Evolutionary conservation across 805 yeast genomes (phyloP).

Genomic region (Starmera caribaea): DNA sequence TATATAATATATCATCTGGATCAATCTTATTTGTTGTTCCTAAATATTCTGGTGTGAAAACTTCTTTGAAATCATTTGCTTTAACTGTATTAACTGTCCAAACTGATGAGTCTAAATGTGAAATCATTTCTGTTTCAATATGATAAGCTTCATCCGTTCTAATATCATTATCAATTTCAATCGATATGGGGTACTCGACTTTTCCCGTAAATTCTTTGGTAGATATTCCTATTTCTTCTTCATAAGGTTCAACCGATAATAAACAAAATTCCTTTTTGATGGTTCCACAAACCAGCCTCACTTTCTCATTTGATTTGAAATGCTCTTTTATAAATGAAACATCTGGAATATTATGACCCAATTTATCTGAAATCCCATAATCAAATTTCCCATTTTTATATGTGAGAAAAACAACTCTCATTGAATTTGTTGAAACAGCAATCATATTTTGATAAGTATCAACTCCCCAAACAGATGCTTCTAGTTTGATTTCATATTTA

Average conservation of each 20-base stretch:
- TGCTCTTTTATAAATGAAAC: slow-evolving; percentile 26
- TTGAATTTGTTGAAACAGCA: slow-evolving; percentile 47
- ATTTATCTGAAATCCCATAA: slow-evolving; percentile 27
- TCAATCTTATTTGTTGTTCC: slow-evolving; percentile 29
- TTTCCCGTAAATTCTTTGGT: too few relatives aligned
- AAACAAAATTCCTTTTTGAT: too few relatives aligned
- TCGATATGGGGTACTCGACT: too few relatives aligned
- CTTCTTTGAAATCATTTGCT: slow-evolving; percentile 32
- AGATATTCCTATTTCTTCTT: too few relatives aligned
- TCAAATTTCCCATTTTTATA: slow-evolving; percentile 12
- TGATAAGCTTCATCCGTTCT: too few relatives aligned
- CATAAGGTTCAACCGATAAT: too few relatives aligned
- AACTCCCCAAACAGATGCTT: slow-evolving; percentile 54
- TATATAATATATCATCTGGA: slow-evolving; percentile 23
- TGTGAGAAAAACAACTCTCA: slow-evolving; percentile 31
- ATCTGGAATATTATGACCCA: slow-evolving; percentile 50
- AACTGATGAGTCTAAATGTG: slow-evolving; percentile 13
- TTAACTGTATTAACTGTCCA: slow-evolving; percentile 43
- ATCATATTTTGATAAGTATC: slow-evolving; percentile 35
- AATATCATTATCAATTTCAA: too few relatives aligned
- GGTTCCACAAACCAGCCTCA: too few relatives aligned
- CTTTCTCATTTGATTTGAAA: too few relatives aligned
- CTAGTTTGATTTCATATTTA: slow-evolving; percentile 23
- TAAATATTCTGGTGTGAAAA: slow-evolving; percentile 34
- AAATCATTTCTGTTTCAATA: too few relatives aligned